phyloP scores from a whole-genome alignment of 1,284 basidiomycete species.

The Cryptococcus sp. region DNA sequence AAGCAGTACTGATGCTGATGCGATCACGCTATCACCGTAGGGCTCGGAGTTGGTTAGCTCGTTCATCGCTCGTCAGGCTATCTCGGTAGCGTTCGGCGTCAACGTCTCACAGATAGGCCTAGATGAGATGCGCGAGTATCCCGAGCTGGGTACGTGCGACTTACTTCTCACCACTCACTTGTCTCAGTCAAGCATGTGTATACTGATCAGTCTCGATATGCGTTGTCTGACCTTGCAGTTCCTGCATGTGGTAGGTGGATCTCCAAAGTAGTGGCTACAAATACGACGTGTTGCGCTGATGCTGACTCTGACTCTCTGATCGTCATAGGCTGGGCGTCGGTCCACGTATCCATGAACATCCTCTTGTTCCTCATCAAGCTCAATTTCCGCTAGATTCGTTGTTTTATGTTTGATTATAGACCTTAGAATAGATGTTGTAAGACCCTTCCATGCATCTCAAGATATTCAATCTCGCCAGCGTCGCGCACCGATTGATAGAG shows the following conservation, averaged over 20 bases:
- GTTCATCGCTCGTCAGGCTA: slow-evolving; percentile 56
- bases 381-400: slow-evolving; percentile 40
- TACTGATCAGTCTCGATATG: neutral
- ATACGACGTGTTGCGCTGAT: slow-evolving; percentile 3
- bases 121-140: slow-evolving; percentile 59
- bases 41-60: slow-evolving; percentile 56
- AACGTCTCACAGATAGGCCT: slow-evolving; percentile 59
- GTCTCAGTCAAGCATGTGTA: neutral
- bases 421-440: neutral
- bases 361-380: slow-evolving; percentile 57
- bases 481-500: too few species aligned
- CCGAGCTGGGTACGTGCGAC: slow-evolving; percentile 49
- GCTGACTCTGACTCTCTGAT: neutral
- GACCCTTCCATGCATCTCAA: neutral
- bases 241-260: slow-evolving; percentile 39
- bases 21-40: slow-evolving; percentile 16
- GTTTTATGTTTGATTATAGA: neutral
- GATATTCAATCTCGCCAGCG: too few species aligned
- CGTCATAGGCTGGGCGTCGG: slow-evolving; percentile 55
- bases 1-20: neutral
- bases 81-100: slow-evolving; percentile 53
- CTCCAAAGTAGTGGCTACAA: neutral
- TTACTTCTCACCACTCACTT: neutral
- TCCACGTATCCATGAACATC: slow-evolving; percentile 61
- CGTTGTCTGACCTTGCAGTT: slow-evolving; percentile 21